Conservation (phyloP, 306 rosid species). For the Mimosa bimucronata region DNA sequence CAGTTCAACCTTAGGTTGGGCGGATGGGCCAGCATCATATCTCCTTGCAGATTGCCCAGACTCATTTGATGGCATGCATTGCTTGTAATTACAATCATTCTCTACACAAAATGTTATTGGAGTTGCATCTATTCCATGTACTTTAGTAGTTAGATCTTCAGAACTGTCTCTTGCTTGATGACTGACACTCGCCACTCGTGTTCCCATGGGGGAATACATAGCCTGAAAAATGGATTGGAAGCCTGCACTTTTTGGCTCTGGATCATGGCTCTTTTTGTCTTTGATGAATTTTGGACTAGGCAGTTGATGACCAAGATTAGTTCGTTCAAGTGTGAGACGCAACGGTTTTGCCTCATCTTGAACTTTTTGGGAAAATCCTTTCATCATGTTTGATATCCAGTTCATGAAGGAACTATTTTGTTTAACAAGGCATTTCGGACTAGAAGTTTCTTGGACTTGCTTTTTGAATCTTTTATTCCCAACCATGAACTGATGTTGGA, state of each 20-base stretch:
- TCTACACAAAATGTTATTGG: constrained; percentile 50
- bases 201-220: constrained; percentile 47
- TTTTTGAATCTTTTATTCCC: constrained; percentile 57
- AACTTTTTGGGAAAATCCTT: constrained; percentile 60
- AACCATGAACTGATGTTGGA: constrained; percentile 54
- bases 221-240: constrained; percentile 65
- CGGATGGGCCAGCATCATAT: constrained; percentile 36
- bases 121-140: constrained; percentile 43
- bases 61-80: constrained; percentile 35
- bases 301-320: constrained; percentile 38
- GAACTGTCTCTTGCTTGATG: constrained; percentile 51
- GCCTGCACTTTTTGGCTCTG: constrained; percentile 41
- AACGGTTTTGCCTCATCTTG: constrained; percentile 48
- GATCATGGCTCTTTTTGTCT: constrained; percentile 43
- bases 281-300: constrained; percentile 41
- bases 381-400: constrained; percentile 79
- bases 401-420: constrained; percentile 82
- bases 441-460: constrained; percentile 47
- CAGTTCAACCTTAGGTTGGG: constrained; percentile 45
- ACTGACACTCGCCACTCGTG: constrained; percentile 29
- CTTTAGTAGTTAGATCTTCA: constrained; percentile 38
- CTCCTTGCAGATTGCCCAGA: constrained; percentile 41
- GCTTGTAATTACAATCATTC: constrained; percentile 37
- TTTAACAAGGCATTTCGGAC: constrained; percentile 44
- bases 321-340: constrained; percentile 47